phyloP scores from a whole-genome alignment of 2,329 filamentous ascomycete genomes.

The Epichloe bromicola region DNA sequence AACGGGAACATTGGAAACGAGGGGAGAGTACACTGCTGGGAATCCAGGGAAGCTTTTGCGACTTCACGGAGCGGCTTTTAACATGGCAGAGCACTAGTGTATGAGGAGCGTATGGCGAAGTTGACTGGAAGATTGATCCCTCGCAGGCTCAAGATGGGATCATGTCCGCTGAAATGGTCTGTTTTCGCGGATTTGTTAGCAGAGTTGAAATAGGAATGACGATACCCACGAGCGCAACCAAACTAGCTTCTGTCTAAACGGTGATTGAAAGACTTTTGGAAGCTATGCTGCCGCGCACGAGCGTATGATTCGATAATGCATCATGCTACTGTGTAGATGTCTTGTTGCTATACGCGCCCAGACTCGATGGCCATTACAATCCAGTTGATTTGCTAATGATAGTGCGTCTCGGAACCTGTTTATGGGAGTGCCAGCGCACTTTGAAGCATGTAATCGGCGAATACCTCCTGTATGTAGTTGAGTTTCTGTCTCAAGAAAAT shows the following conservation, averaged over 20 bases:
- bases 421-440: too few relatives aligned
- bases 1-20: neutral
- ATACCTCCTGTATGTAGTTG: too few relatives aligned
- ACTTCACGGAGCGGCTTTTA: neutral
- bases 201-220: neutral
- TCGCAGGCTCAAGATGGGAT: neutral
- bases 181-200: neutral
- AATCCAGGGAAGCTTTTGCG: neutral
- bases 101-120: neutral
- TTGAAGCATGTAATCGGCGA: too few relatives aligned
- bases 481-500: too few relatives aligned
- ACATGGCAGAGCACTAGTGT: neutral
- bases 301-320: too few relatives aligned
- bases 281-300: neutral
- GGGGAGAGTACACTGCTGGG: neutral
- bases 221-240: conserved; percentile 4
- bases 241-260: neutral
- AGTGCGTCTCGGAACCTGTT: too few relatives aligned
- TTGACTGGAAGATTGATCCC: neutral
- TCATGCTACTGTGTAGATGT: too few relatives aligned
- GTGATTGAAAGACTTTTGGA: neutral
- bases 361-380: too few relatives aligned
- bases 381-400: too few relatives aligned
- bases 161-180: neutral
- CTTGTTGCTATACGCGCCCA: too few relatives aligned